Conservation (phyloP, 768 basidiomycete genomes). For the Imleria badia region DNA sequence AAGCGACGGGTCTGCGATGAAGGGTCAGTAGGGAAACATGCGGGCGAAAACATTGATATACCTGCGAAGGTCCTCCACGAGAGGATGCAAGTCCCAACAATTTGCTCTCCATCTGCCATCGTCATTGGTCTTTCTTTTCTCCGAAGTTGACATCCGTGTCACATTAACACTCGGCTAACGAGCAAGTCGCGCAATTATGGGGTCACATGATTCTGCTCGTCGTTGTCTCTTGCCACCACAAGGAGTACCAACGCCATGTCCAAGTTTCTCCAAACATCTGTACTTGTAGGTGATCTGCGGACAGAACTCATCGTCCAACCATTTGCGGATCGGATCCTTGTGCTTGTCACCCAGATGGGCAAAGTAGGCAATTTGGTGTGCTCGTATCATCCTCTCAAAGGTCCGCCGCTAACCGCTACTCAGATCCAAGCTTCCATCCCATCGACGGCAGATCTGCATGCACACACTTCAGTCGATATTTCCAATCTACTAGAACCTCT, state of each 20-base stretch:
- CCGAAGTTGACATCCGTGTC: constrained; percentile 23
- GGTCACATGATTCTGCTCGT: constrained; percentile 1
- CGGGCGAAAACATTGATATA: constrained; percentile 22
- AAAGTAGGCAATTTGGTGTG: constrained; percentile 86
- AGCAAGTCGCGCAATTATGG: not conserved
- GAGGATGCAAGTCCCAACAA: constrained; percentile 74
- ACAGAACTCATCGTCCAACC: constrained; percentile 80
- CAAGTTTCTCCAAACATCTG: constrained; percentile 42
- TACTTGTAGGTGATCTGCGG: constrained; percentile 50
- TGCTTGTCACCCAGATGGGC: constrained; percentile 88
- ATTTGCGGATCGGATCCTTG: constrained; percentile 77
- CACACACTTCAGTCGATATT: constrained; percentile 37
- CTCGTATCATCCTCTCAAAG: not conserved
- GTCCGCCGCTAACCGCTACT: constrained; percentile 6
- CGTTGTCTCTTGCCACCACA: not conserved
- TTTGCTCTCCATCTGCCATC: constrained; percentile 55
- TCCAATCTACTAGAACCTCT: constrained; percentile 37
- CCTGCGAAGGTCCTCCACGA: constrained; percentile 58
- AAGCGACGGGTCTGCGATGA: constrained; percentile 58
- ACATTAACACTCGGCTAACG: not conserved
- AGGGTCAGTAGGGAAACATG: not conserved
- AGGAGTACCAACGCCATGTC: constrained; percentile 15
- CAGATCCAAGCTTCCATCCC: constrained; percentile 85
- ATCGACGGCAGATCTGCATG: constrained; percentile 52
- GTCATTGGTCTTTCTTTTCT: constrained; percentile 55